Percentiles rank a stretch among this genome's conserved stretches.
Evolutionary conservation across 2,329 filamentous ascomycete species (phyloP).

Genomic region (Aurifilum marmelostoma): DNA sequence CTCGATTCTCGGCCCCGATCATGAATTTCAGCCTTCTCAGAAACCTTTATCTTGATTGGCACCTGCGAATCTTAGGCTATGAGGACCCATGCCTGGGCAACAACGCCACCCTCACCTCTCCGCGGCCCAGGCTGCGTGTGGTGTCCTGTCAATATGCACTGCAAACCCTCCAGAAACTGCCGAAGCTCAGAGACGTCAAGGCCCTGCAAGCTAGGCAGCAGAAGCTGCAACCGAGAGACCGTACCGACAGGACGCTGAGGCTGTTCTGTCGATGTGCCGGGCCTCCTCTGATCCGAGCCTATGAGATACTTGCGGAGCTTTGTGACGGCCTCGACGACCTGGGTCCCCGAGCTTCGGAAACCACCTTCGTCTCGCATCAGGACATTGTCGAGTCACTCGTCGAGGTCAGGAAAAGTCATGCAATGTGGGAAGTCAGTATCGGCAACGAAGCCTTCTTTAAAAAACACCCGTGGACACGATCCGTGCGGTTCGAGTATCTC

Average conservation of each 20-base stretch:
- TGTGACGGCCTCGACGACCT: neutral
- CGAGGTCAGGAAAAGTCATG: conserved; percentile 20
- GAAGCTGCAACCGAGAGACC: conserved; percentile 4
- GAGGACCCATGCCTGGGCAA: conserved; percentile 9
- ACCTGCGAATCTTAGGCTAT: conserved; percentile 18
- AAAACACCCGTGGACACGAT: conserved; percentile 13
- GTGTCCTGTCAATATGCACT: conserved; percentile 21
- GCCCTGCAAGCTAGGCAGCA: conserved; percentile 21
- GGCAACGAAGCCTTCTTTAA: conserved; percentile 21
- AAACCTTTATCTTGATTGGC: conserved; percentile 20
- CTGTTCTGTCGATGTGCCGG: conserved; percentile 23
- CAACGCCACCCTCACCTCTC: neutral
- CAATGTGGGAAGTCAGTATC: conserved; percentile 23
- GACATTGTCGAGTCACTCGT: conserved; percentile 17
- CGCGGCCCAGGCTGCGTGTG: neutral
- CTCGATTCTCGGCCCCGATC: neutral
- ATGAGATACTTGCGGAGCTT: conserved; percentile 12
- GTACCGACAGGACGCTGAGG: conserved; percentile 15
- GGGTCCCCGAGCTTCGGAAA: neutral
- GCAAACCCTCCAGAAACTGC: conserved; percentile 13
- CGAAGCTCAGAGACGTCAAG: conserved; percentile 15
- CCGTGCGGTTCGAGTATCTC: conserved; percentile 22
- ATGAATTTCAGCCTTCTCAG: conserved; percentile 27
- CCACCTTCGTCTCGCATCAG: conserved; percentile 17
- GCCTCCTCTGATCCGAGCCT: conserved; percentile 19